Evolutionary conservation across 768 basidiomycete species (phyloP), one percentile per base, ranked within the genome.

Genomic region (Panellus pusillus): DNA sequence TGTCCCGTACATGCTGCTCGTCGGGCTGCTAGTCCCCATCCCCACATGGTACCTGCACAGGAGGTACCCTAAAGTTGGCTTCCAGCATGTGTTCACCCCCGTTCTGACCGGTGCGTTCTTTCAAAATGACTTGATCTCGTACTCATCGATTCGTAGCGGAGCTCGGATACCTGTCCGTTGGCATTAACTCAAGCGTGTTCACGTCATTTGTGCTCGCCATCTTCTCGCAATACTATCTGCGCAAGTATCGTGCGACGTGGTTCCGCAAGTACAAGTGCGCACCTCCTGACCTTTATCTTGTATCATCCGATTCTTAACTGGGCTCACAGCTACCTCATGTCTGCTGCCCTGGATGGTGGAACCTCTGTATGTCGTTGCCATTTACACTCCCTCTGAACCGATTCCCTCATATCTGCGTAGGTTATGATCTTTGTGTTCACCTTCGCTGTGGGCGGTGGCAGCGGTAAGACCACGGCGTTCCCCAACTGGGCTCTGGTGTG

Each of bases 11-110:
- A 70, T 72, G 66, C 69, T 79, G 40, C 50, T 79, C 48, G 70
- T 76, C 50, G 80, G 80, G 6, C 70, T 82, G 24, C 65, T 72
- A 37, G 70, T 77, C 35, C 81, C 81, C 0, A 68, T 83, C 35
- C 80, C 80, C 0, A 79, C 81, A 71, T 80, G 72, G 72, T 52
- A 79, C 43, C 65, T 72, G 44, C 78, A 80, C 69, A 66, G 66
- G 58, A 66, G 71, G 55, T 81, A 66, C 63, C 80, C 81, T 8
- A 75, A 75, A 43, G 54, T 72, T 15, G 72, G 76, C 28, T 74
- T 76, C 63, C 74, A 82, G 57, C 65, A 72, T 49, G 70, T 81
- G 7, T 76, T 74, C 45, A 71, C 72, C 2, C 70, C 74, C 0
- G 58, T 71, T 39, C 58, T 70, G 14, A 68, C 68, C 44, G 71